A percentile compares a stretch with the other conserved stretches of the same genome.
phyloP scores from a whole-genome alignment of 1,284 basidiomycete genomes.

The Microstroma glucosiphilum region DNA sequence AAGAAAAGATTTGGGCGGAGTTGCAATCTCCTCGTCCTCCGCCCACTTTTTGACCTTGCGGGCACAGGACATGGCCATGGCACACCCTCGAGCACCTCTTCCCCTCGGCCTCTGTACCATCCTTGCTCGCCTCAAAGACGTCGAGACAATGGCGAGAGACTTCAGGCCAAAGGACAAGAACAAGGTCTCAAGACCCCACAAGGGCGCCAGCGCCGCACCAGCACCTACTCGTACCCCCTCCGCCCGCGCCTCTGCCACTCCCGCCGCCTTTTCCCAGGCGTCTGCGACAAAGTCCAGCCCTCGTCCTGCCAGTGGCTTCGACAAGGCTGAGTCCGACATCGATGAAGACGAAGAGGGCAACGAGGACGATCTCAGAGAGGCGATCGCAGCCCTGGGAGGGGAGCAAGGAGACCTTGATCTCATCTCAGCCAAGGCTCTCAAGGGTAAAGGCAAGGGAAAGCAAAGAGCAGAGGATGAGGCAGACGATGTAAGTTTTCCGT shows the following conservation, averaged over 20 bases:
- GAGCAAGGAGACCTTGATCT: conserved; percentile 13
- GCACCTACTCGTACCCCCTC: conserved; percentile 1
- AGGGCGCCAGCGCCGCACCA: not conserved
- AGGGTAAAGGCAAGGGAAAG: conserved; percentile 10
- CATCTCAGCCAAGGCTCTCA: conserved; percentile 3
- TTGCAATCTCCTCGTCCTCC: no score
- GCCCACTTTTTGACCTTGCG: not conserved
- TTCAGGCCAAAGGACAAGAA: conserved; percentile 11
- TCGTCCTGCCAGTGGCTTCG: not conserved
- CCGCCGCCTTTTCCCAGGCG: not conserved
- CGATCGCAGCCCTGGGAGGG: conserved; percentile 12
- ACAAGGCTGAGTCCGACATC: not conserved
- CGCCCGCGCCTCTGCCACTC: not conserved
- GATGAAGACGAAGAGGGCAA: conserved; percentile 2
- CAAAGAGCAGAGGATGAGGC: not conserved
- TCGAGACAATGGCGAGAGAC: conserved; percentile 13
- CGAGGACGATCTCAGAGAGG: conserved; percentile 10
- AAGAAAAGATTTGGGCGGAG: no score
- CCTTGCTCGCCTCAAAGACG: not conserved
- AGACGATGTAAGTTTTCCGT: conserved; percentile 12
- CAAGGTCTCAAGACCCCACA: not conserved
- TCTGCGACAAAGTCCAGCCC: not conserved
- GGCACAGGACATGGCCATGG: not conserved
- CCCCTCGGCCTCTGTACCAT: not conserved
- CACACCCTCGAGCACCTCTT: not conserved